Evolutionary conservation across 2,329 filamentous ascomycete species (phyloP), one percentile per base, ranked within the genome.

Genomic region (Xylaria sp.): DNA sequence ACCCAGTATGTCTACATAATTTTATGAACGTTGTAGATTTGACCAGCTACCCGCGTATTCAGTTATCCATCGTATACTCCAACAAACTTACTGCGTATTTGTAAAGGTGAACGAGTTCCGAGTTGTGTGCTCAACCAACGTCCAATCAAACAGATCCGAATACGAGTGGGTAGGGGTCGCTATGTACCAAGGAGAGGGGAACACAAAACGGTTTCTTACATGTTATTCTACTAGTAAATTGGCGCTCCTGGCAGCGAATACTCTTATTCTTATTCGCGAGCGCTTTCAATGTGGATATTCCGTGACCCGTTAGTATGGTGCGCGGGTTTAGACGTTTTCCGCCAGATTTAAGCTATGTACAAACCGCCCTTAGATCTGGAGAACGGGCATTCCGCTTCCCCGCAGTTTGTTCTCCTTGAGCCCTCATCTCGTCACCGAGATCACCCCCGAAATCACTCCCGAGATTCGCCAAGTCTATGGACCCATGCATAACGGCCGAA

Each of bases 231-330:
- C 28, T 13, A 18, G 6, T 25, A 3, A 28, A 4, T 3, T 33
- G 23, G 46, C 12, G 46, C 1, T 39, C 4, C 33, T 20, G 23
- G 23, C 39, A 54, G 7, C 60, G 9, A 46, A 8, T 13, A 7
- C 23, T 62, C 49, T 62, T 62, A 62, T 55, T 62, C 60, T 52
- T 62, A 62, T 55, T 62, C 36, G 49, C 60, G 25, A 23, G 36
- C 12, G 28, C 31, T 23, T 20, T 52, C 20, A 18, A 18, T 51
- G 36, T 62, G 15, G 31, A 31, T 58, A 28, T 58, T 31, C 56
- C 13, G 15, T 20, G 13, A n/a, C 23, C 31, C 10, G 15, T n/a
- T 33, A n/a, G 6, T 20, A 4, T 39, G 4, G 31, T 33, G 31
- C 6, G 31, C 31, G 31, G 31, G 25, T 3, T 33, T 33, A 33